phyloP scores from a whole-genome alignment of 371 early-diverging fungal species.

The Spraguea lophii region DNA sequence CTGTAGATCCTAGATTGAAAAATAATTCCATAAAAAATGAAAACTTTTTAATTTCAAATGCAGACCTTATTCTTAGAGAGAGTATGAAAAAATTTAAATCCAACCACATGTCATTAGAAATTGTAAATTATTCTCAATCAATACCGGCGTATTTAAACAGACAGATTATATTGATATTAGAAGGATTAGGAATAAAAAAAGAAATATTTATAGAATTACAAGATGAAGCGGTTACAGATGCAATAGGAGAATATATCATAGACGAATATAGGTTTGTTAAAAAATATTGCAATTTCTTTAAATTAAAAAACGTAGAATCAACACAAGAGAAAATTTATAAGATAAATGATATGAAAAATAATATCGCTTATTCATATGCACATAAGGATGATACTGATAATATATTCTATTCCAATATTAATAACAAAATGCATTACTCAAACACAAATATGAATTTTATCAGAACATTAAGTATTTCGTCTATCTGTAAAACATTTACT shows the following conservation, averaged over 20 bases:
- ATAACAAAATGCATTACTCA: not conserved
- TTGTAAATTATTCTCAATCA: conserved; percentile 8
- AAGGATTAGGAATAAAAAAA: conserved; percentile 12
- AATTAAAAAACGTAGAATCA: too few species aligned
- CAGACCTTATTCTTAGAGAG: not conserved
- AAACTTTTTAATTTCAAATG: not conserved
- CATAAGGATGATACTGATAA: not conserved
- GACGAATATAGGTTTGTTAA: conserved; percentile 3
- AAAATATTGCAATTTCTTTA: conserved; percentile 1
- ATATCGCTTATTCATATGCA: too few species aligned
- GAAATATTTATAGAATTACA: conserved; percentile 15
- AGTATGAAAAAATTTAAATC: conserved; percentile 4
- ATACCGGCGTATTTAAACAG: conserved; percentile 26
- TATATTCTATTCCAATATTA: not conserved
- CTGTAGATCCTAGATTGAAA: conserved; percentile 4
- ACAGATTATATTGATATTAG: conserved; percentile 31
- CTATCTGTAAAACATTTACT: conserved; percentile 49
- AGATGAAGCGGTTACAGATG: conserved; percentile 1
- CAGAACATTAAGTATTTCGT: conserved; percentile 49
- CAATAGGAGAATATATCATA: too few species aligned
- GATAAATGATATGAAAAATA: not conserved
- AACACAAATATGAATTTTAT: conserved; percentile 20
- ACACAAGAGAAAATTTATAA: not conserved
- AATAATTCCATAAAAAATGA: too few species aligned
- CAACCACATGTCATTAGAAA: conserved; percentile 29